phyloP scores from a whole-genome alignment of 257 asterid species.

The Rauvolfia tetraphylla region DNA sequence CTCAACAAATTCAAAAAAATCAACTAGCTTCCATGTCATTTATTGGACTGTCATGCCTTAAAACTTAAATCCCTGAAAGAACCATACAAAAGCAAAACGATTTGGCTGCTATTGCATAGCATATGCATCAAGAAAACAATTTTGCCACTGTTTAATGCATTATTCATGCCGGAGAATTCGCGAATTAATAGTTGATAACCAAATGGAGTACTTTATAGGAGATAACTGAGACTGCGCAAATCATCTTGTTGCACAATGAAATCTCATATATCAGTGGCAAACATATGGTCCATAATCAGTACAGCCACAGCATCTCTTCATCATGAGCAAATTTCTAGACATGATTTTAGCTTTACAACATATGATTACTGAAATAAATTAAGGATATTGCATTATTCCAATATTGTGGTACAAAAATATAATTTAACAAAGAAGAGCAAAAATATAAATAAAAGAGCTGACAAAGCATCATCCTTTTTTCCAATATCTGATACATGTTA shows the following conservation, averaged over 20 bases:
- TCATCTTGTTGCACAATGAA: neutral
- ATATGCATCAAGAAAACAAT: neutral
- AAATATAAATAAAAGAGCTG: neutral
- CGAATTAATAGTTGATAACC: neutral
- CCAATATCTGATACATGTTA: conserved; percentile 26
- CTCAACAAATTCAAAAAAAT: neutral
- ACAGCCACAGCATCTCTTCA: neutral
- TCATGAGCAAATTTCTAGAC: neutral
- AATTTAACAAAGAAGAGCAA: neutral
- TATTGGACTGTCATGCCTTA: neutral
- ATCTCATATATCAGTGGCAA: conserved; percentile 2
- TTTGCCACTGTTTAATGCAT: neutral
- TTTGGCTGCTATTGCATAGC: neutral
- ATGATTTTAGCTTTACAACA: neutral
- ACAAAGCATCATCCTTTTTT: conserved; percentile 21
- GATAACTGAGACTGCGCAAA: neutral
- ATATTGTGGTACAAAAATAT: neutral
- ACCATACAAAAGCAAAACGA: neutral
- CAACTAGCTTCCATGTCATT: neutral
- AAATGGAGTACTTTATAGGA: neutral
- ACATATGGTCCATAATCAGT: neutral
- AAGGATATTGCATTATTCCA: neutral
- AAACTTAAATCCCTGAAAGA: neutral
- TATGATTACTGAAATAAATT: neutral
- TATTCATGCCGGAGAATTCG: neutral